These are phyloP conservation scores for Termitomyces sp. DNA, from an alignment of 768 basidiomycete species.

Conservation along the genomic window DNA sequence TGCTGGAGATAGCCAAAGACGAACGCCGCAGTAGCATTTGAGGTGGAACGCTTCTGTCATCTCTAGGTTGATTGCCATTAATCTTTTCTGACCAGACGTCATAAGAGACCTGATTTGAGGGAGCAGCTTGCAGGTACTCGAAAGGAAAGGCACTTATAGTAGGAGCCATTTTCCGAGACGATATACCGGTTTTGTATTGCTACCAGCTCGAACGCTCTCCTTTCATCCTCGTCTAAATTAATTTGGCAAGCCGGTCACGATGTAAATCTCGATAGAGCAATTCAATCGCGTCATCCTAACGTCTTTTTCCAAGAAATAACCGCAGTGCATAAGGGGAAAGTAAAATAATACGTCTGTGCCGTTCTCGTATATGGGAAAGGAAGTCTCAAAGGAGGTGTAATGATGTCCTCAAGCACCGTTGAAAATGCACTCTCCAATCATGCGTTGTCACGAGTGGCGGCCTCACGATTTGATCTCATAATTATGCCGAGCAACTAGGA, in stretches of 20 bases:
- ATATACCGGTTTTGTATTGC: not conserved
- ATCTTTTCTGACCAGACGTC: not conserved
- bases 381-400: not conserved
- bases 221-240: no score
- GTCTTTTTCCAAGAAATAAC: not conserved
- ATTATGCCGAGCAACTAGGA: not conserved
- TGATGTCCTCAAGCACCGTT: no score
- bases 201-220: not conserved
- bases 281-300: not conserved
- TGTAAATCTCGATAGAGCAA: not conserved
- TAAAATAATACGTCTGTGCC: not conserved
- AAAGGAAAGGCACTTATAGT: not conserved
- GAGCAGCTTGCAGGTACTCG: not conserved
- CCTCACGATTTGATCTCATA: no score
- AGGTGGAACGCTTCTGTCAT: not conserved
- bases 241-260: not conserved
- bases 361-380: not conserved
- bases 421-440: not conserved
- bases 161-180: not conserved
- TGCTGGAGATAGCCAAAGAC: not conserved
- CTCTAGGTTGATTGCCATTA: not conserved
- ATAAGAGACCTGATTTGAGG: not conserved
- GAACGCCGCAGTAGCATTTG: not conserved
- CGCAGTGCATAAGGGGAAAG: not conserved
- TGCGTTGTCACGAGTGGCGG: no score